Base-by-base conservation (phyloP, 306 rosid species). In the Fragaria iinumae region DNA sequence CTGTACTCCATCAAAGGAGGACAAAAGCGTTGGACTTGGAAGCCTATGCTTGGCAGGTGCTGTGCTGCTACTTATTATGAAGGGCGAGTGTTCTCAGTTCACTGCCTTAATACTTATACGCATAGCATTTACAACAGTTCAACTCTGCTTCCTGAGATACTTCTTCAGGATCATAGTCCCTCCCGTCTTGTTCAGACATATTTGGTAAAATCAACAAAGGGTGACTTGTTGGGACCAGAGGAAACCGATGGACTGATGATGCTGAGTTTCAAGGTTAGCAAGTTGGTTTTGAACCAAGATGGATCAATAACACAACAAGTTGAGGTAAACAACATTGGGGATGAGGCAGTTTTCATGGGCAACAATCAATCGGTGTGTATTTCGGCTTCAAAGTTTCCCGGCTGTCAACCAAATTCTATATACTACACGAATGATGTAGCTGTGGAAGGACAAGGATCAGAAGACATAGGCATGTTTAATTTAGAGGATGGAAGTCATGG, bases 1-100 rank as follows among this genome's bases (percentile, higher is more conserved):
- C 14, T 59, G 17, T 59, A 23, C 27, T 59, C 1, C 36, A 59
- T 59, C 36, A 59, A 5, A 8, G 36, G 65, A 59, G 36, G 36
- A 25, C 17, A 59, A 59, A 1, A 9, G 11, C 0, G 10, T 21
- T 59, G 65, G 65, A 59, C 3, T 53, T 38, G 41, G 39, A 36
- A 0, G 7, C 23, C 1, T 34, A 21, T 10, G 3, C 34, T 11
- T 3, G 6, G 0, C 2, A 0, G 6, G 11, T 7, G 27, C 18
- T 1, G 39, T 60, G 36, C 18, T 60, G 36, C 39, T 11, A 60
- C 67, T 11, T 60, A 60, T 25, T 27, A 29, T 60, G 8, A 13
- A 25, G 67, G 67, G 4, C 17, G 67, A 60, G 67, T 60, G 67
- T 27, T 3, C 9, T 5, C 67, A 57, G 27, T 57, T 38, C 41